Base-by-base conservation (phyloP, 2,329 filamentous ascomycete genomes). In the Leptographium procerum region DNA sequence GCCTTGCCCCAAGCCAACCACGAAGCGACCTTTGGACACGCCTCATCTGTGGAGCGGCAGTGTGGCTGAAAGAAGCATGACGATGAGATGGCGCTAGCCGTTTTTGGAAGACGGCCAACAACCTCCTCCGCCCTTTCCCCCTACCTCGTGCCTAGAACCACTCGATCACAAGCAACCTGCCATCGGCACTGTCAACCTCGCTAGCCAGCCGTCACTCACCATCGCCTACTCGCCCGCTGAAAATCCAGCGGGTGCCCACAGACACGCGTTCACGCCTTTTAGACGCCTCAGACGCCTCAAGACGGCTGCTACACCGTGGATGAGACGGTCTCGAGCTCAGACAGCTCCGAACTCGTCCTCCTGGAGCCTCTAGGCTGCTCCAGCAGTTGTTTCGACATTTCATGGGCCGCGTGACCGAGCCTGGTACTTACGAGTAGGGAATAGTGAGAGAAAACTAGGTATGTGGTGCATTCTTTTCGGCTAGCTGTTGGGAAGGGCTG, bases 1-100 rank as follows among this genome's bases (percentile, higher is more conserved):
- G 19, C 3, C 5, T 3, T 5, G 19, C n/a, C 36, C 14, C 19
- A 16, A 16, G 36, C 62, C 62, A 64, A 64, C 60, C 61, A 61
- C 55, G 55, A 58, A 55, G 61, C 62, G 54, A 33, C 47, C n/a
- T 52, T 47, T 29, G 31, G 43, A 59, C 62, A 64, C 62, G 62
- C 57, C 29, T 33, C 45, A 55, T 22, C 52, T 31, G 59, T 61
- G 60, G 60, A 57, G 55, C 59, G 19, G 22, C 28, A 36, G 57
- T 40, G 43, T 55, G 59, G 61, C 55, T 57, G 24, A 50, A 40
- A 50, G 34, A n/a, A 33, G 29, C 54, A 29, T n/a, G 45, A 28
- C 52, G 51, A 33, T 36, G 6, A 26, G 34, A 26, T 29, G 45
- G 26, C 59, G 48, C 59, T 61, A 59, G 53, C 58, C 58, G 13